A percentile compares a stretch with the other conserved stretches of the same genome.
These are phyloP conservation scores for Clitoria ternatea DNA, from an alignment of 306 rosid species.

Conservation along the genomic window DNA sequence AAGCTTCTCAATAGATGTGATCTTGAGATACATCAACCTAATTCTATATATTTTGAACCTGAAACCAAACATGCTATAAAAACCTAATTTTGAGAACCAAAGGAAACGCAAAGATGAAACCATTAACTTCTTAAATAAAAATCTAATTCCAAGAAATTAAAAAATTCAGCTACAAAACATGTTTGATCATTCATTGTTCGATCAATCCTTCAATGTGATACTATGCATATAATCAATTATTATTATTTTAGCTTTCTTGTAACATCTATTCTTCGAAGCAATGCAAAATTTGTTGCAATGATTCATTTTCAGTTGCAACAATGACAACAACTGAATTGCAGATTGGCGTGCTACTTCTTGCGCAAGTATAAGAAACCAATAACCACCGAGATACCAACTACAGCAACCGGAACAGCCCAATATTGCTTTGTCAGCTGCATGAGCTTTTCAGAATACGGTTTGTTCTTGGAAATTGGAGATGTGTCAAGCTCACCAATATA, in stretches of 20 bases:
- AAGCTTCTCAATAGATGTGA: too few species aligned
- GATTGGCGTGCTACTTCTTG: conserved; percentile 42
- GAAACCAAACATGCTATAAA: too few species aligned
- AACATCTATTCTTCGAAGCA: conserved; percentile 9
- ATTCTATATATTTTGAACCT: too few species aligned
- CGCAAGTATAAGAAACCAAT: conserved; percentile 52
- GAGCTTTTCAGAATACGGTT: conserved; percentile 35
- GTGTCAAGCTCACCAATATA: conserved; percentile 71
- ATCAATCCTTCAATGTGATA: conserved; percentile 21
- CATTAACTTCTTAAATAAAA: background rate
- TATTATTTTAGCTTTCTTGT: background rate
- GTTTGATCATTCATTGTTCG: conserved; percentile 6
- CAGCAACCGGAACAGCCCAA: conserved; percentile 55
- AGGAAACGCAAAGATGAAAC: too few species aligned
- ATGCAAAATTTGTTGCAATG: conserved; percentile 38
- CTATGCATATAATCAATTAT: background rate
- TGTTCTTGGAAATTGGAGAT: conserved; percentile 28
- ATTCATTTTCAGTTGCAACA: conserved; percentile 6
- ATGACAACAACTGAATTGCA: background rate
- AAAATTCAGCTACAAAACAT: background rate
- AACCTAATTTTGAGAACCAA: too few species aligned
- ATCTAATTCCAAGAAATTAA: background rate
- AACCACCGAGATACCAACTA: conserved; percentile 52
- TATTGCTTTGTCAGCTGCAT: conserved; percentile 47
- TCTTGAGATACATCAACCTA: too few species aligned